These are phyloP conservation scores for Gossypioides kirkii DNA, from an alignment of 345 rosid genomes.

Conservation along the genomic window DNA sequence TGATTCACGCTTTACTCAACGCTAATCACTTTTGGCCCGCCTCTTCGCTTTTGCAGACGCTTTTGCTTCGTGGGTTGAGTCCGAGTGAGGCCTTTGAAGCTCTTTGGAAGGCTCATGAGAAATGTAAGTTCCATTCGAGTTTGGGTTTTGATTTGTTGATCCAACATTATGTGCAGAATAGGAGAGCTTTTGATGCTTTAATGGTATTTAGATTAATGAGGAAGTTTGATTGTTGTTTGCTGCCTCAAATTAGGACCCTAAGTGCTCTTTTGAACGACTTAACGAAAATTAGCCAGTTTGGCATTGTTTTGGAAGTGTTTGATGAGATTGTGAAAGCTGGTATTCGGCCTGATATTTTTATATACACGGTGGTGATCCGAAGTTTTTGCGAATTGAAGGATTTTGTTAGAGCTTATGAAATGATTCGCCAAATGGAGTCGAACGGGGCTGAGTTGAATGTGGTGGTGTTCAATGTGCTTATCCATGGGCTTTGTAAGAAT, in stretches of 20 bases:
- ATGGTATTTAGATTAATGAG: slow-evolving; percentile 55
- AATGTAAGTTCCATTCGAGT: slow-evolving; percentile 44
- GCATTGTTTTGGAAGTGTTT: slow-evolving; percentile 50
- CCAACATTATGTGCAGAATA: slow-evolving; percentile 59
- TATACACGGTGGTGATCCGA: slow-evolving; percentile 51
- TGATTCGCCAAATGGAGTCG: slow-evolving; percentile 53
- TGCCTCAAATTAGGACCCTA: slow-evolving; percentile 70
- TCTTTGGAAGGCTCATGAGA: slow-evolving; percentile 40
- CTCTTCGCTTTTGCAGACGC: slow-evolving; percentile 73
- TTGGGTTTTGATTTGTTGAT: slow-evolving; percentile 82
- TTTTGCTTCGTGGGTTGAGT: slow-evolving; percentile 52
- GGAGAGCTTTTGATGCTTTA: slow-evolving; percentile 50
- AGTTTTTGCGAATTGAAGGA: slow-evolving; percentile 71
- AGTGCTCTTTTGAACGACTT: slow-evolving; percentile 62
- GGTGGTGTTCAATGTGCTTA: slow-evolving; percentile 66
- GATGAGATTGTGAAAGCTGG: slow-evolving; percentile 47
- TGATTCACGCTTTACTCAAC: slow-evolving; percentile 62
- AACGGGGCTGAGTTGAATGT: slow-evolving; percentile 46
- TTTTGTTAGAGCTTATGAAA: slow-evolving; percentile 53
- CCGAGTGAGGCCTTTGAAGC: slow-evolving; percentile 53
- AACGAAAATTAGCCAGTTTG: slow-evolving; percentile 49
- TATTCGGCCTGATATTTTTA: slow-evolving; percentile 51
- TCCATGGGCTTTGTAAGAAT: slow-evolving; percentile 77
- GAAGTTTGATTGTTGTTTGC: slow-evolving; percentile 33
- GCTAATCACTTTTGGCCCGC: slow-evolving; percentile 77